phyloP scores from a whole-genome alignment of 1,139 yeast genomes.

The Debaryomyces fabryi region DNA sequence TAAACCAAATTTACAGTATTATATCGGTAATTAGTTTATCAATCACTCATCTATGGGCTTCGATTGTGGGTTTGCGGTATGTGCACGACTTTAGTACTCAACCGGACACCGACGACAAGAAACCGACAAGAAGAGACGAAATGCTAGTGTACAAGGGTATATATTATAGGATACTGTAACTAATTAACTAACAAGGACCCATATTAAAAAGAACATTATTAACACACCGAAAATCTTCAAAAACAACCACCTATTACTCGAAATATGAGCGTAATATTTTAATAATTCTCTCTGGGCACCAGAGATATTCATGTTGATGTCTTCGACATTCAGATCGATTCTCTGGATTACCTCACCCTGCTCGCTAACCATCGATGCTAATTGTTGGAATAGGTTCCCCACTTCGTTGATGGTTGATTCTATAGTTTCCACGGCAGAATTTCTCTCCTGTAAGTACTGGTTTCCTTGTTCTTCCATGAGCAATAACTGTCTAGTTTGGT shows the following conservation, averaged over 20 bases:
- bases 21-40: background rate
- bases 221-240: conserved; percentile 87
- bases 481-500: conserved; percentile 74
- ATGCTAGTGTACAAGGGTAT: conserved; percentile 2
- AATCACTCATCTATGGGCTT: background rate
- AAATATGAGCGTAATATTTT: conserved; percentile 85
- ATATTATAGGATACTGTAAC: background rate
- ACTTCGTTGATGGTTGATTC: conserved; percentile 96
- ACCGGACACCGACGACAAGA: background rate
- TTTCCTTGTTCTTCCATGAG: conserved; percentile 75
- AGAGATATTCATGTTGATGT: conserved; percentile 79
- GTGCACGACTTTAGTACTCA: background rate
- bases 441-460: conserved; percentile 79
- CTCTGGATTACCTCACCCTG: conserved; percentile 96
- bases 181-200: conserved; percentile 71
- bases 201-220: conserved; percentile 70
- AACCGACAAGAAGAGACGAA: background rate
- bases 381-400: conserved; percentile 90
- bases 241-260: conserved; percentile 91
- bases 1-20: background rate
- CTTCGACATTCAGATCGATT: conserved; percentile 94
- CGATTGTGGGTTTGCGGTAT: background rate
- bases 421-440: conserved; percentile 90
- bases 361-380: conserved; percentile 97
- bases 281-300: conserved; percentile 95